Conservation (phyloP, 306 rosid species). For the Vachellia collinsii region DNA sequence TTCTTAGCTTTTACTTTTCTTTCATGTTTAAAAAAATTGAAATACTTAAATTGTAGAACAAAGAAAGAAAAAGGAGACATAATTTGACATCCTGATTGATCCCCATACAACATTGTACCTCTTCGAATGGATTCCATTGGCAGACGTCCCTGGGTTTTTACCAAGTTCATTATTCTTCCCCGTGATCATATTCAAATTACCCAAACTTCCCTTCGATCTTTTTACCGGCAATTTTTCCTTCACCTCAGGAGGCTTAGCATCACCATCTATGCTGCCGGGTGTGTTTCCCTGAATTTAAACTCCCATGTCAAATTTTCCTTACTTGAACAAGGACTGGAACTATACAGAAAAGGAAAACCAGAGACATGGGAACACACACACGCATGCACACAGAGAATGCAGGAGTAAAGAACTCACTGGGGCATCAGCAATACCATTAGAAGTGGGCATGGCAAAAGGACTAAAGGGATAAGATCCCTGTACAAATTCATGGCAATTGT, state of each 20-base stretch:
- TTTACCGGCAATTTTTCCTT: constrained; percentile 93
- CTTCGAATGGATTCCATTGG: constrained; percentile 83
- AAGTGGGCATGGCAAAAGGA: constrained; percentile 89
- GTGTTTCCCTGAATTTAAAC: constrained; percentile 74
- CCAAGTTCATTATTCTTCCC: constrained; percentile 86
- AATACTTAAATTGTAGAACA: background rate
- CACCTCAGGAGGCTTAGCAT: constrained; percentile 78
- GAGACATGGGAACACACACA: background rate
- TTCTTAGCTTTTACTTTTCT: background rate
- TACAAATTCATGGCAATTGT: constrained; percentile 33
- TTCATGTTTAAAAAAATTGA: background rate
- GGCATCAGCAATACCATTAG: constrained; percentile 86
- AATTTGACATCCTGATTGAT: constrained; percentile 30
- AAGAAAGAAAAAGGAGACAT: background rate
- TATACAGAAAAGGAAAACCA: constrained; percentile 21
- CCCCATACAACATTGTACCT: constrained; percentile 57
- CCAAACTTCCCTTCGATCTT: constrained; percentile 97
- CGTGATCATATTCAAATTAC: constrained; percentile 94
- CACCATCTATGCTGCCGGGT: constrained; percentile 78
- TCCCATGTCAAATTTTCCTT: constrained; percentile 39
- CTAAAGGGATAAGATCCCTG: constrained; percentile 98
- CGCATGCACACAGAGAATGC: background rate
- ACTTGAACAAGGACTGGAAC: constrained; percentile 33
- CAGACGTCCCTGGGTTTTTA: constrained; percentile 77
- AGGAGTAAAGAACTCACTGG: constrained; percentile 67